Evolutionary conservation across 768 basidiomycete species (phyloP).

Genomic region (Trametes villosa): DNA sequence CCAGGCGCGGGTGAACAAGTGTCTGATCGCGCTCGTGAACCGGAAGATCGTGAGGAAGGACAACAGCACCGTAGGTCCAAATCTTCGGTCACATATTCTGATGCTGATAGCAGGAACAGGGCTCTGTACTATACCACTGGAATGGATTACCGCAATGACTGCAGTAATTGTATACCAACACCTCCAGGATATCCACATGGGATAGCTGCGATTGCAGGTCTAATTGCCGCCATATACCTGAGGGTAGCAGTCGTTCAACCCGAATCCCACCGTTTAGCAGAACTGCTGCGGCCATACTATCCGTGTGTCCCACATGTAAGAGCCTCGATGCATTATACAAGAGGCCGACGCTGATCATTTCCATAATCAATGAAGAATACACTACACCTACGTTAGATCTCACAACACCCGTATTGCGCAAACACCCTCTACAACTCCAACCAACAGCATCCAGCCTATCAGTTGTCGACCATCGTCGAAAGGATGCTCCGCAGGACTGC

Average conservation of each 20-base stretch:
- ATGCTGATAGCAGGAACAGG: conserved; percentile 42
- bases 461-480: conserved; percentile 37
- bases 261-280: too few relatives aligned
- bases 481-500: conserved; percentile 65
- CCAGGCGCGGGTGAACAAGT: conserved; percentile 92
- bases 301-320: too few relatives aligned
- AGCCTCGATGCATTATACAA: too few relatives aligned
- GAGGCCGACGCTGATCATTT: too few relatives aligned
- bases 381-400: too few relatives aligned
- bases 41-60: conserved; percentile 84
- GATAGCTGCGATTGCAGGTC: neutral
- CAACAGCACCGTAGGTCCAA: conserved; percentile 42
- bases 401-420: too few relatives aligned
- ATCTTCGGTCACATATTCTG: neutral
- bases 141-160: conserved; percentile 48
- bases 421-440: too few relatives aligned
- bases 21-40: conserved; percentile 87
- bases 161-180: neutral
- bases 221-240: too few relatives aligned
- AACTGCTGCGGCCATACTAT: too few relatives aligned
- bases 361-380: too few relatives aligned
- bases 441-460: neutral
- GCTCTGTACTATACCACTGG: conserved; percentile 72
- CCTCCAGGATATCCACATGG: neutral
- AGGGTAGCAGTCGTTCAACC: too few relatives aligned